These are phyloP conservation scores for Beta macrorhiza DNA, from an alignment of 179 eudicot genomes.

Conservation along the genomic window DNA sequence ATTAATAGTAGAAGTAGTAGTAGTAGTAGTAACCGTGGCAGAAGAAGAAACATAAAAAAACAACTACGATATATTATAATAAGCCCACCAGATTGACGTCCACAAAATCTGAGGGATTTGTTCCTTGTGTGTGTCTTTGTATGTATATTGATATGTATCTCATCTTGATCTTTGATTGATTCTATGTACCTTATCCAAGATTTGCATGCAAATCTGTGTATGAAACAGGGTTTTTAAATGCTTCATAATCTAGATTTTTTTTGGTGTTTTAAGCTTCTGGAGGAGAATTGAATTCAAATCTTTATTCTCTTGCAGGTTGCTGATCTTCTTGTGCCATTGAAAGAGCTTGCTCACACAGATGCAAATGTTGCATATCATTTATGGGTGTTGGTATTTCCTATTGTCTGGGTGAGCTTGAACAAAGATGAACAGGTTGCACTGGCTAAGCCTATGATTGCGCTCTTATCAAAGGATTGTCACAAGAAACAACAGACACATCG, in stretches of 20 bases:
- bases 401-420: conserved; percentile 95
- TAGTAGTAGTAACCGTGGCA: too few species aligned
- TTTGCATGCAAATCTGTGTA: background rate
- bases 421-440: conserved; percentile 94
- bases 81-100: background rate
- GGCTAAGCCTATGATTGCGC: conserved; percentile 93
- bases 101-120: background rate
- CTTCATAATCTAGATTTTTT: background rate
- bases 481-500: conserved; percentile 87
- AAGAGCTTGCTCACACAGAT: conserved; percentile 97
- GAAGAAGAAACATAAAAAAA: background rate
- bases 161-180: background rate
- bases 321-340: conserved; percentile 87
- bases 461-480: conserved; percentile 93
- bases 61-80: background rate
- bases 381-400: conserved; percentile 98
- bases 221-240: background rate
- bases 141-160: background rate
- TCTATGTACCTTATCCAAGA: background rate
- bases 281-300: background rate
- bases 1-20: too few species aligned
- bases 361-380: conserved; percentile 98
- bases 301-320: conserved; percentile 59
- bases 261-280: background rate
- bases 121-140: background rate